Evolutionary conservation across 371 early-diverging fungal species (phyloP).

Genomic region (Umbelopsis sp.): DNA sequence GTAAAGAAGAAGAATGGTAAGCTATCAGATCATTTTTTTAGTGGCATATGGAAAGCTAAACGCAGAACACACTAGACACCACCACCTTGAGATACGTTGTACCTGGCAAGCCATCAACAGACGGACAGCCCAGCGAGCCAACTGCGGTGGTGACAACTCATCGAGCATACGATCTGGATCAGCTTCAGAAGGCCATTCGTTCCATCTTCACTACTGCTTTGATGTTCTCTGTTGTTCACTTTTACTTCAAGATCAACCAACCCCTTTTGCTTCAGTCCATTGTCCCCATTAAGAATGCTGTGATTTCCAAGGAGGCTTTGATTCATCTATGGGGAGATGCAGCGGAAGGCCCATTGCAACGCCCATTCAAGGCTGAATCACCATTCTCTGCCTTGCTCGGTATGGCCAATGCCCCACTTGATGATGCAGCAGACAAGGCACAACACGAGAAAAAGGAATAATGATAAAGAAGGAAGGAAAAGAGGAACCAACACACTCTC

Average conservation of each 20-base stretch:
- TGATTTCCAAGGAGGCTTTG: slow-evolving; percentile 74
- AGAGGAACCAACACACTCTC: no score
- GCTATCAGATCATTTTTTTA: not conserved
- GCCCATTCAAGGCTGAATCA: slow-evolving; percentile 83
- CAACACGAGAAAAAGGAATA: slow-evolving; percentile 51
- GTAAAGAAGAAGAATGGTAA: slow-evolving; percentile 71
- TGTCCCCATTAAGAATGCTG: slow-evolving; percentile 76
- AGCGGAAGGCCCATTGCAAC: slow-evolving; percentile 77
- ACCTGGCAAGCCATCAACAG: slow-evolving; percentile 49
- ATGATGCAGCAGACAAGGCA: slow-evolving; percentile 22
- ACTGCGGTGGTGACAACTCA: slow-evolving; percentile 69
- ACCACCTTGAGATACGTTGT: slow-evolving; percentile 69
- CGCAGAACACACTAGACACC: slow-evolving; percentile 45
- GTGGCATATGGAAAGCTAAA: not conserved
- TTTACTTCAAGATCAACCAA: slow-evolving; percentile 87
- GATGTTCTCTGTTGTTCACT: slow-evolving; percentile 83
- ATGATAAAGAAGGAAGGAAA: not conserved
- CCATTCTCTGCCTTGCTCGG: slow-evolving; percentile 70
- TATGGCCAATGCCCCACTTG: slow-evolving; percentile 38
- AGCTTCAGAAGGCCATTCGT: slow-evolving; percentile 73
- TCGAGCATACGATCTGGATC: slow-evolving; percentile 79
- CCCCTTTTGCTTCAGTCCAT: slow-evolving; percentile 90
- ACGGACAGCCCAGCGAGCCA: slow-evolving; percentile 24
- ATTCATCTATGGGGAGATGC: slow-evolving; percentile 83
- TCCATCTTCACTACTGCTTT: slow-evolving; percentile 68